A percentile compares a stretch with the other conserved stretches of the same genome.
Conservation (phyloP, 345 rosid species). For the Eucalyptus globulus region DNA sequence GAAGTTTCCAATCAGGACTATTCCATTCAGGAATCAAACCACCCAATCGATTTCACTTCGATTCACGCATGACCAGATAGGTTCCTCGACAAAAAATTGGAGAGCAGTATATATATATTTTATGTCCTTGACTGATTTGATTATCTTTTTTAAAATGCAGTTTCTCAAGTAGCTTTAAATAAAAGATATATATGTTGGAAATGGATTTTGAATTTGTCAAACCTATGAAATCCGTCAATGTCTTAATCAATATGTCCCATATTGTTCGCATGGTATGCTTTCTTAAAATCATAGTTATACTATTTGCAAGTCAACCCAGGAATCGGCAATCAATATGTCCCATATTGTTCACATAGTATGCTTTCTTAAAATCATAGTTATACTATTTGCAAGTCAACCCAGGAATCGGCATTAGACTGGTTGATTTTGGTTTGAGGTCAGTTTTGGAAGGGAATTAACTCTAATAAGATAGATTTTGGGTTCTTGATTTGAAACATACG, state of each 20-base stretch:
- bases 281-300: not conserved
- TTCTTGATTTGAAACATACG: not conserved
- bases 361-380: not conserved
- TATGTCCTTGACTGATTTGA: too few relatives aligned
- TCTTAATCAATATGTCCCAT: not conserved
- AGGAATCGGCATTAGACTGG: not conserved
- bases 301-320: not conserved
- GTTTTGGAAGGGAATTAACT: not conserved
- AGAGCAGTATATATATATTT: too few relatives aligned
- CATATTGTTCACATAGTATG: not conserved
- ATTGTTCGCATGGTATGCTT: not conserved
- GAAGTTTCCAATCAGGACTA: fast-evolving
- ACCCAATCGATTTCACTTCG: fast-evolving
- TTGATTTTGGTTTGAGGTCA: not conserved
- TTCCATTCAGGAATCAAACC: not conserved
- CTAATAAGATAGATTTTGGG: not conserved
- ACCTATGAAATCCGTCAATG: not conserved
- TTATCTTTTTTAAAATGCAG: not conserved
- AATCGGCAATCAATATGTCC: not conserved
- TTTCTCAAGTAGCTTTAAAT: not conserved
- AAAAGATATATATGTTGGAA: not conserved
- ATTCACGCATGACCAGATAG: not conserved
- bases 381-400: not conserved
- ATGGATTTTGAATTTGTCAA: not conserved
- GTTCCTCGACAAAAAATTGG: not conserved